Conservation (phyloP, 306 rosid species). For the Begonia loranthoides region DNA sequence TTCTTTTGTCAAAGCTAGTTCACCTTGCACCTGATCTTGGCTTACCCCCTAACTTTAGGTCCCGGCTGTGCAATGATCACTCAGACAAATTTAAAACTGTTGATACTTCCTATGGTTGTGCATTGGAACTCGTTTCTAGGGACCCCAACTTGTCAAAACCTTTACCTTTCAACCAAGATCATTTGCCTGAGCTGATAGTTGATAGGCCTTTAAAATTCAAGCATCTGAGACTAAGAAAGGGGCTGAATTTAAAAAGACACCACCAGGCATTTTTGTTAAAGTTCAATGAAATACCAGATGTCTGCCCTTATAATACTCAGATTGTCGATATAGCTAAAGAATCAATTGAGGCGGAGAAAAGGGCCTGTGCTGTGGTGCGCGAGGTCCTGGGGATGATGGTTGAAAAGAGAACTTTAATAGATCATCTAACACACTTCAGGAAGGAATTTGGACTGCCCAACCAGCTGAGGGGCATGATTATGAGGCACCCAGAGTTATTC, state of each 20-base stretch:
- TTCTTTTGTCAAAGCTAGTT: conserved; percentile 67
- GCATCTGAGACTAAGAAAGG: conserved; percentile 66
- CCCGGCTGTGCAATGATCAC: conserved; percentile 69
- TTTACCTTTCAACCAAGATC: conserved; percentile 26
- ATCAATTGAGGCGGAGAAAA: conserved; percentile 75
- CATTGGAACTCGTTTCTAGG: conserved; percentile 86
- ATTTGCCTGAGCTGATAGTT: conserved; percentile 45
- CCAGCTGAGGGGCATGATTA: conserved; percentile 73
- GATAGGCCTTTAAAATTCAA: conserved; percentile 90
- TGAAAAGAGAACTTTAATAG: conserved; percentile 75
- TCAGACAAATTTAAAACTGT: conserved; percentile 66
- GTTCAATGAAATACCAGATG: conserved; percentile 59
- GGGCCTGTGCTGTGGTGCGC: conserved; percentile 72
- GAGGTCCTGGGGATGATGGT: conserved; percentile 67
- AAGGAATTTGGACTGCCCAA: conserved; percentile 76
- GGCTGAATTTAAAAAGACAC: conserved; percentile 61
- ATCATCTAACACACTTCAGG: conserved; percentile 87
- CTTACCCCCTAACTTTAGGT: conserved; percentile 70
- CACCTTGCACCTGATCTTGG: conserved; percentile 93
- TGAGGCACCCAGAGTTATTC: conserved; percentile 83
- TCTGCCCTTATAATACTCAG: conserved; percentile 56
- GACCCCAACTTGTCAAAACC: conserved; percentile 49
- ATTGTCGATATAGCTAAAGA: conserved; percentile 28
- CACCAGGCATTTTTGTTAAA: conserved; percentile 66
- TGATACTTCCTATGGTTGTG: conserved; percentile 76